Percentiles rank a stretch among this genome's conserved stretches.
Conservation (phyloP, 805 yeast species). For the Isabelozyma rhagii region DNA sequence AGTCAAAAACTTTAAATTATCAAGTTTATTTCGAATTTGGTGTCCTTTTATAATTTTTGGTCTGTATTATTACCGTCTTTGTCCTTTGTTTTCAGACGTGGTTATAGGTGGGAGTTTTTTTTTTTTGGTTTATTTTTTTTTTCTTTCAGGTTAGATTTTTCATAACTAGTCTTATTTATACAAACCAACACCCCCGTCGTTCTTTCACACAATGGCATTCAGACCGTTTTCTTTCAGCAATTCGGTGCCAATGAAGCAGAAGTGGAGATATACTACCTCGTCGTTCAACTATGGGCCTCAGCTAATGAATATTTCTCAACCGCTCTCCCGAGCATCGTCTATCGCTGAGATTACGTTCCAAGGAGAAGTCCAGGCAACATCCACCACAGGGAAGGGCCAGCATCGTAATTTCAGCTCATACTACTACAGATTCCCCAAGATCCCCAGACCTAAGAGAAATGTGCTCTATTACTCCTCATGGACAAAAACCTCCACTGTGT, state of each 20-base stretch:
- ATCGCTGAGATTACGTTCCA: constrained; percentile 31
- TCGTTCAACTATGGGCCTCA: constrained; percentile 34
- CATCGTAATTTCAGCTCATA: constrained; percentile 18
- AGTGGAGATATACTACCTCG: constrained; percentile 18
- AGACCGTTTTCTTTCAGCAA: constrained; percentile 18
- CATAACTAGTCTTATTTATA: no score
- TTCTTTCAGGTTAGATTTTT: no score
- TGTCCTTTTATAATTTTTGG: no score
- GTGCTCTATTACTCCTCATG: constrained; percentile 50
- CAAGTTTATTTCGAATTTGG: no score
- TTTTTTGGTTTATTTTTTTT: no score
- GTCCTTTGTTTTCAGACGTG: no score
- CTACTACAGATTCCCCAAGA: constrained; percentile 47
- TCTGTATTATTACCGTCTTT: no score
- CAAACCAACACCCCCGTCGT: background rate
- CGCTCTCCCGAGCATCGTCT: constrained; percentile 38
- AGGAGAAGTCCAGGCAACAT: constrained; percentile 4
- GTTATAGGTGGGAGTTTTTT: no score
- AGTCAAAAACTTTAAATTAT: no score
- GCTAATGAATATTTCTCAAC: constrained; percentile 37
- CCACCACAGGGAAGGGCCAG: constrained; percentile 3
- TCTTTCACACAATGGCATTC: constrained; percentile 12
- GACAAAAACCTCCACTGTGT: constrained; percentile 24
- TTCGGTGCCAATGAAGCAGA: constrained; percentile 10
- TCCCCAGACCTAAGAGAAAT: constrained; percentile 56